Conservation (phyloP, 768 basidiomycete genomes). For the Tubosaeta sp. region DNA sequence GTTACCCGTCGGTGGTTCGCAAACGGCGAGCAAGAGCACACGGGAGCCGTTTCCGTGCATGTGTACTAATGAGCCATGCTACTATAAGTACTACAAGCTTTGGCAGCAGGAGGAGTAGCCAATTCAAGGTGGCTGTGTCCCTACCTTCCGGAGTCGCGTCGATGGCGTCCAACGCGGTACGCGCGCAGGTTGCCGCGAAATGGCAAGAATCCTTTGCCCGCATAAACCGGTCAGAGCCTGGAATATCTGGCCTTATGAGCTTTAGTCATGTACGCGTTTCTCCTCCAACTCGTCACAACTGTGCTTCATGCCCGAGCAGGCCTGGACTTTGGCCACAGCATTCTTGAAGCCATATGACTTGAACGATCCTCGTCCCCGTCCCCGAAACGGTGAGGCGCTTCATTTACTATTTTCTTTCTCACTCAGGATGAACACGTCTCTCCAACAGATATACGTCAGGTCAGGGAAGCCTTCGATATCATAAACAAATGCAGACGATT, state of each 20-base stretch:
- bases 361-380: conserved; percentile 30
- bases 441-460: conserved; percentile 42
- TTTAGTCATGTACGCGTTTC: conserved; percentile 52
- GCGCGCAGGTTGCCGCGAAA: conserved; percentile 60
- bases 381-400: conserved; percentile 25
- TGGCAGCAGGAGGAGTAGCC: too few species aligned
- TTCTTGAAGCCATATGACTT: conserved; percentile 57
- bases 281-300: neutral
- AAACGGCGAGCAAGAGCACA: too few species aligned
- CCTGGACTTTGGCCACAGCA: conserved; percentile 53
- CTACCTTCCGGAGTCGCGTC: neutral
- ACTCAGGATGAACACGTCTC: neutral
- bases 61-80: too few species aligned
- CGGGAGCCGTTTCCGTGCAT: too few species aligned
- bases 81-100: too few species aligned
- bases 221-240: conserved; percentile 53
- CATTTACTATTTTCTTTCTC: conserved; percentile 1
- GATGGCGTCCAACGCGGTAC: conserved; percentile 62
- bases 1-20: too few species aligned
- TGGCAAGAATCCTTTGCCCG: conserved; percentile 70
- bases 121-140: conserved; percentile 20
- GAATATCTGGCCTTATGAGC: conserved; percentile 59
- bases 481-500: conserved; percentile 58
- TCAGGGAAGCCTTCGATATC: conserved; percentile 53
- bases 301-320: conserved; percentile 35